Percentiles rank a stretch among this genome's conserved stretches.
Conservation (phyloP, 305 asterid genomes). For the Rubia peregrina region DNA sequence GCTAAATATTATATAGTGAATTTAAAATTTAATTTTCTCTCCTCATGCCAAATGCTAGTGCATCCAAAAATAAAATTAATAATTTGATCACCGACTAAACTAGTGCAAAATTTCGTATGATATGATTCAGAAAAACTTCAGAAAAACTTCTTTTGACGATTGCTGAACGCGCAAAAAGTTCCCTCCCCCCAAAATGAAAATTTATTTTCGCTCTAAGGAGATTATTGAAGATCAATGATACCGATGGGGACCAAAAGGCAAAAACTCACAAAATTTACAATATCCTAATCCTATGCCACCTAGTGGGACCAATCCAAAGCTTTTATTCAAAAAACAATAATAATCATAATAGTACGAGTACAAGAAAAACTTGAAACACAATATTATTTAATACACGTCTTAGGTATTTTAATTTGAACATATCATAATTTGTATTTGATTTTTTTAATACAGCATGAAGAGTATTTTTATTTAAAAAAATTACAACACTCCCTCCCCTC, state of each 20-base stretch:
- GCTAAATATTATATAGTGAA: not conserved
- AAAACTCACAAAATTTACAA: slow-evolving; percentile 30
- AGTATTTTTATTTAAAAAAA: no score
- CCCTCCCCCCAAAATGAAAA: not conserved
- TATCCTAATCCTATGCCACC: slow-evolving; percentile 26
- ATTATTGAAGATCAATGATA: slow-evolving; percentile 21
- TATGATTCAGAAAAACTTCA: no score
- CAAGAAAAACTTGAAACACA: no score
- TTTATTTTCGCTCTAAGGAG: not conserved
- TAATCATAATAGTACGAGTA: no score
- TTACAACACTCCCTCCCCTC: no score
- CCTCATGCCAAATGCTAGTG: not conserved
- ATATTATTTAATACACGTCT: no score
- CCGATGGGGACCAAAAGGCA: slow-evolving; percentile 28
- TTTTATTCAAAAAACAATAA: slow-evolving; percentile 9
- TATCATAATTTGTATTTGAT: no score
- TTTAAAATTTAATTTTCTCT: not conserved
- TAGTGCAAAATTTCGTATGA: not conserved
- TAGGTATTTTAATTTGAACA: no score
- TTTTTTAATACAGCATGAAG: no score
- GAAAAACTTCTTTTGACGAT: not conserved
- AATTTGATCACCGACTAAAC: not conserved
- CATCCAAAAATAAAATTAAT: not conserved
- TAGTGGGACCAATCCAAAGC: slow-evolving; percentile 21
- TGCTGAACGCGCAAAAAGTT: slow-evolving; percentile 4